These are phyloP conservation scores for Prosopis cineraria DNA, from an alignment of 306 rosid genomes.

Conservation along the genomic window DNA sequence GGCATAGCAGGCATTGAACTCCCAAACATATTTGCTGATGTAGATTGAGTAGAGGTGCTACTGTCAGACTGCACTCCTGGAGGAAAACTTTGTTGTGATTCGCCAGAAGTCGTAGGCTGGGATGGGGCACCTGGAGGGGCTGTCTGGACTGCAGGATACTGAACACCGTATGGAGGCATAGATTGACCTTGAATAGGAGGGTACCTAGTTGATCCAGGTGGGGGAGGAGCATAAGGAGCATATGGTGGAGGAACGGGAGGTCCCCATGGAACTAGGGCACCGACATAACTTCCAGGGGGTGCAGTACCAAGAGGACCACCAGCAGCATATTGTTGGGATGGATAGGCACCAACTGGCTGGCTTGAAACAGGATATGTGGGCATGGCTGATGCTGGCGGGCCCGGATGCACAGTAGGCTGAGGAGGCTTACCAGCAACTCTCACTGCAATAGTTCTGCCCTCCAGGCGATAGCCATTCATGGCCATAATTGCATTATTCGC, in stretches of 20 bases:
- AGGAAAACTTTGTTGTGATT: slow-evolving; percentile 79
- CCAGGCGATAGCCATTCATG: slow-evolving; percentile 95
- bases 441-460: slow-evolving; percentile 94
- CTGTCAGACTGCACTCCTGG: slow-evolving; percentile 90
- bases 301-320: slow-evolving; percentile 80
- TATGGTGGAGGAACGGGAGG: slow-evolving; percentile 87
- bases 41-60: slow-evolving; percentile 54
- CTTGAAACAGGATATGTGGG: slow-evolving; percentile 76
- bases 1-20: slow-evolving; percentile 60
- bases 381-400: slow-evolving; percentile 72
- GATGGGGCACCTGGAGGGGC: slow-evolving; percentile 86
- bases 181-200: slow-evolving; percentile 80
- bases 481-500: slow-evolving; percentile 85
- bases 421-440: slow-evolving; percentile 99
- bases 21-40: slow-evolving; percentile 45
- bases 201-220: slow-evolving; percentile 87
- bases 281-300: slow-evolving; percentile 65
- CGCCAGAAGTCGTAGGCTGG: slow-evolving; percentile 69
- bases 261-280: slow-evolving; percentile 95
- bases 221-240: slow-evolving; percentile 83
- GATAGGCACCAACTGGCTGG: slow-evolving; percentile 80
- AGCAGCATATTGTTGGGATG: slow-evolving; percentile 81
- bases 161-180: slow-evolving; percentile 77
- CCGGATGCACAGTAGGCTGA: slow-evolving; percentile 87
- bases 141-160: slow-evolving; percentile 71